Evolutionary conservation across 345 rosid genomes (phyloP).

Genomic region (Eucalyptus rudis): DNA sequence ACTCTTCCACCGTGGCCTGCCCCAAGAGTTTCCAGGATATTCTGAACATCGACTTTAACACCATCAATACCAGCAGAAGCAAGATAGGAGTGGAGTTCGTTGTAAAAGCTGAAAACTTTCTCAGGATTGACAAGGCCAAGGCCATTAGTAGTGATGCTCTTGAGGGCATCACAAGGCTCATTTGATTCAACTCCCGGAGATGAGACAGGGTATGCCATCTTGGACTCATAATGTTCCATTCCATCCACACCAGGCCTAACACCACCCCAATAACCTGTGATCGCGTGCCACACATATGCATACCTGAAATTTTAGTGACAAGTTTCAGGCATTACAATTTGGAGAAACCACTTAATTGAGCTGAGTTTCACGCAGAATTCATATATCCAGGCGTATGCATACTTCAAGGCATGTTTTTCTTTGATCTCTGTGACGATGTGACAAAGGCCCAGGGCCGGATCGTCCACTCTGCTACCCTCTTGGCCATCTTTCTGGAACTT

Average conservation of each 20-base stretch:
- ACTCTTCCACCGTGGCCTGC: conserved; percentile 60
- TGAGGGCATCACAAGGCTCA: conserved; percentile 33
- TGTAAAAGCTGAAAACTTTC: conserved; percentile 51
- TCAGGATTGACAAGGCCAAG: conserved; percentile 71
- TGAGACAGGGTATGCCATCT: conserved; percentile 32
- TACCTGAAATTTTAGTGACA: conserved; percentile 9
- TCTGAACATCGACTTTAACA: conserved; percentile 78
- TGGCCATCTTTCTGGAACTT: conserved; percentile 55
- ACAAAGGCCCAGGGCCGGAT: conserved; percentile 43
- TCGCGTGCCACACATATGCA: conserved; percentile 57
- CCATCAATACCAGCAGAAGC: conserved; percentile 66
- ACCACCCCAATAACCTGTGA: conserved; percentile 76
- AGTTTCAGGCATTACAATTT: background rate
- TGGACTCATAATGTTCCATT: conserved; percentile 50
- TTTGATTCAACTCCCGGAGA: conserved; percentile 57
- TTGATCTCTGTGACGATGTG: conserved; percentile 46
- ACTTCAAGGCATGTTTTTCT: conserved; percentile 39
- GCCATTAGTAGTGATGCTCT: conserved; percentile 39
- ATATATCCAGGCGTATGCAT: background rate
- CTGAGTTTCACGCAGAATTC: background rate
- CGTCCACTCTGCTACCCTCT: conserved; percentile 44
- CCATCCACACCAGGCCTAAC: conserved; percentile 26
- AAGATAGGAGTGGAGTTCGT: conserved; percentile 68
- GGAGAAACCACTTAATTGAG: background rate
- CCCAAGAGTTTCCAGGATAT: conserved; percentile 66